These are phyloP conservation scores for Carex parvula DNA, from an alignment of 176 grass and related monocot genomes.

Conservation along the genomic window DNA sequence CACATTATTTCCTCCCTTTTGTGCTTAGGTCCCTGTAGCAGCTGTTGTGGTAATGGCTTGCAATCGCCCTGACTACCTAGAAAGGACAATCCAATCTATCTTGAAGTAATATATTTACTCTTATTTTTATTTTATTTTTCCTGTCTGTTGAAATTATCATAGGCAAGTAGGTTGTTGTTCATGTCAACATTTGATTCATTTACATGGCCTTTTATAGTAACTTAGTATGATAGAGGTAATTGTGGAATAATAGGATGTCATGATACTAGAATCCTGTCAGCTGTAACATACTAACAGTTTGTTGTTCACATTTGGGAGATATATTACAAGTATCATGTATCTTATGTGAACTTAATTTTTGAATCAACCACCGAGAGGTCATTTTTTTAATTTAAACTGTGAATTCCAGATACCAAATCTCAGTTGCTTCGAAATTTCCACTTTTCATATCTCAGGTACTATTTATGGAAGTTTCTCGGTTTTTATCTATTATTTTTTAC, in stretches of 20 bases:
- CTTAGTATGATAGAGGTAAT: background rate
- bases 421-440: conserved; percentile 85
- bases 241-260: background rate
- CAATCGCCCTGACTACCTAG: conserved; percentile 93
- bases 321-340: background rate
- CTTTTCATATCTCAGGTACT: conserved; percentile 95
- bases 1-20: conserved; percentile 19
- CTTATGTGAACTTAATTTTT: conserved; percentile 1
- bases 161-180: background rate
- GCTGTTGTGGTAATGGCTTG: conserved; percentile 99
- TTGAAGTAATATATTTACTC: conserved; percentile 51
- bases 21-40: conserved; percentile 62
- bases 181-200: background rate
- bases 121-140: background rate
- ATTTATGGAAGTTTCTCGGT: conserved; percentile 6
- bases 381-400: background rate
- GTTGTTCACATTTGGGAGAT: background rate
- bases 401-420: conserved; percentile 67
- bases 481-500: conserved; percentile 26
- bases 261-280: background rate
- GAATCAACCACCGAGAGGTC: background rate
- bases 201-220: background rate
- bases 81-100: conserved; percentile 92
- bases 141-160: background rate
- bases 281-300: background rate